Evolutionary conservation across 768 basidiomycete genomes (phyloP).

Genomic region (Sarcomyxa edulis): DNA sequence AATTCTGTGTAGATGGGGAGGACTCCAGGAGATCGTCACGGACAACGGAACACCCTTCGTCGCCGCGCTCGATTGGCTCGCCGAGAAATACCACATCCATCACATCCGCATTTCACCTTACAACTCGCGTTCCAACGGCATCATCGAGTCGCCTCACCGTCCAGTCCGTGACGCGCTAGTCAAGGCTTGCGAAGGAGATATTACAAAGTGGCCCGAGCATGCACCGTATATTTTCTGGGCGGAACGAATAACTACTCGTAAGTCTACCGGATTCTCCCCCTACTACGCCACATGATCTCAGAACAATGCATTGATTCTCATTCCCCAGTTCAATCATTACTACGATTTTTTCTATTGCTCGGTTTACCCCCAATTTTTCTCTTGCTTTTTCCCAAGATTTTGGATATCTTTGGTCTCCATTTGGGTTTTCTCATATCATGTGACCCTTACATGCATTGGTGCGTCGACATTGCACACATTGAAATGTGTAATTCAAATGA

Average conservation of each 20-base stretch:
- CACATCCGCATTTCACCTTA: conserved; percentile 36
- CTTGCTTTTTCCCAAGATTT: too few species aligned
- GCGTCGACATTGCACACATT: too few species aligned
- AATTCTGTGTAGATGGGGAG: conserved; percentile 23
- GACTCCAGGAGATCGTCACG: conserved; percentile 28
- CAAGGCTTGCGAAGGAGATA: conserved; percentile 23
- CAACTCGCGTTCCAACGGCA: conserved; percentile 33
- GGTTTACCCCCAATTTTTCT: too few species aligned
- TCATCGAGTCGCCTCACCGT: conserved; percentile 24
- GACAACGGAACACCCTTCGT: conserved; percentile 30
- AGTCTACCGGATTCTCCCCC: conserved; percentile 25
- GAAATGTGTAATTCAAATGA: too few species aligned
- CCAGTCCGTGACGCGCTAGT: conserved; percentile 21
- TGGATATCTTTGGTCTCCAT: too few species aligned
- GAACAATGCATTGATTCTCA: too few species aligned
- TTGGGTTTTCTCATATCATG: too few species aligned
- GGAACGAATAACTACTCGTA: conserved; percentile 22
- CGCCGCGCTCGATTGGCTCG: conserved; percentile 11
- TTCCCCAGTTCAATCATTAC: too few species aligned
- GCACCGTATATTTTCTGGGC: conserved; percentile 24
- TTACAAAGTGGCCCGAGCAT: conserved; percentile 23
- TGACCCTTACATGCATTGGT: too few species aligned
- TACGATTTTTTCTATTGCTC: too few species aligned
- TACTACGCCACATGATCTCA: too few species aligned
- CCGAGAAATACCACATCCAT: conserved; percentile 20